These are phyloP conservation scores for Suillus subaureus DNA, from an alignment of 768 basidiomycete species.

Conservation along the genomic window DNA sequence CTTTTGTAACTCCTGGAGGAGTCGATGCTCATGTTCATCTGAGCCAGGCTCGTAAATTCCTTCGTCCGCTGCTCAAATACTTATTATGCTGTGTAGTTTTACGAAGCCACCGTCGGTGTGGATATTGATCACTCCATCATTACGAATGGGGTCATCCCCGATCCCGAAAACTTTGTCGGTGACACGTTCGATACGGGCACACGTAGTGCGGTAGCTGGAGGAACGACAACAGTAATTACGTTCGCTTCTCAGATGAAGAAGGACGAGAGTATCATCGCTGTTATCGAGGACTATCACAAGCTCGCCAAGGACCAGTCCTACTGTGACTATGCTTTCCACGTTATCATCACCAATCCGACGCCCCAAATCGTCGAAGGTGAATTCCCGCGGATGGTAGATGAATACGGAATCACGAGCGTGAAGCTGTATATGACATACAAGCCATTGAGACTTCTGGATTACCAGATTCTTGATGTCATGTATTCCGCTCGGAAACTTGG, in stretches of 20 bases:
- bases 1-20: conserved; percentile 37
- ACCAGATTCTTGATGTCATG: conserved; percentile 35
- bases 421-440: conserved; percentile 42
- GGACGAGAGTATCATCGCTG: conserved; percentile 24
- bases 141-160: conserved; percentile 11
- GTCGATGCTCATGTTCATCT: conserved; percentile 41
- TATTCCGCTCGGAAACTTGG: conserved; percentile 27
- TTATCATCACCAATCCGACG: conserved; percentile 37
- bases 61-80: neutral
- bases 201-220: conserved; percentile 33
- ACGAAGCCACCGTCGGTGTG: conserved; percentile 8
- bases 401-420: conserved; percentile 35
- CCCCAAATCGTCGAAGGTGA: conserved; percentile 34
- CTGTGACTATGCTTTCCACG: conserved; percentile 36
- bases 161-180: conserved; percentile 20
- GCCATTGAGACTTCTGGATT: conserved; percentile 33
- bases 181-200: conserved; percentile 37
- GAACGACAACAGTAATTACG: conserved; percentile 37
- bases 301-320: conserved; percentile 30
- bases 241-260: conserved; percentile 35
- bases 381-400: conserved; percentile 34
- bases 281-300: conserved; percentile 36
- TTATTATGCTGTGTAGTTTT: conserved; percentile 4
- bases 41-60: conserved; percentile 22
- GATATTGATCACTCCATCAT: conserved; percentile 7